Evolutionary conservation across 345 rosid genomes (phyloP).

Genomic region (Dipteronia dyeriana): DNA sequence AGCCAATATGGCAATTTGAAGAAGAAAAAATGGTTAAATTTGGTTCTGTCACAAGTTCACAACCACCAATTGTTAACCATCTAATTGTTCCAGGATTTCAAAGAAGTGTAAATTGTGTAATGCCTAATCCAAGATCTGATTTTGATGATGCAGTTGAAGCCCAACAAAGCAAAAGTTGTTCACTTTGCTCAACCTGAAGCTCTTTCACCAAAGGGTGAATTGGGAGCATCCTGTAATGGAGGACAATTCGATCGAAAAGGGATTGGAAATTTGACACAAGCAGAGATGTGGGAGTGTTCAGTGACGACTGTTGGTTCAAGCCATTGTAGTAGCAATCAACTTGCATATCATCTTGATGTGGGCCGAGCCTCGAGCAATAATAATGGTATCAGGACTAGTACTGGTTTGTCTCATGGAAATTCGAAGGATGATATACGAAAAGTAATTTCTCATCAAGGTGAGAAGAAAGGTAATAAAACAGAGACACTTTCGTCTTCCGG

Average conservation of each 20-base stretch:
- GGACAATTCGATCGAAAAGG: conserved; percentile 15
- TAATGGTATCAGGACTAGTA: conserved; percentile 23
- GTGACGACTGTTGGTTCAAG: conserved; percentile 65
- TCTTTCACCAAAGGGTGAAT: conserved; percentile 20
- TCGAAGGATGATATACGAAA: conserved; percentile 30
- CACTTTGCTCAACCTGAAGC: conserved; percentile 27
- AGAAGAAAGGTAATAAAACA: conserved; percentile 41
- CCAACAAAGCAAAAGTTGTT: conserved; percentile 26
- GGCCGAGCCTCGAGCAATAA: conserved; percentile 43
- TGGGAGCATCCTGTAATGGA: conserved; percentile 3
- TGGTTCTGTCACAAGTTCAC: conserved; percentile 20
- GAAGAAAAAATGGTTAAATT: conserved; percentile 27
- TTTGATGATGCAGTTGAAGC: conserved; percentile 18
- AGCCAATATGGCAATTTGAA: conserved; percentile 29
- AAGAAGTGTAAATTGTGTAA: conserved; percentile 11
- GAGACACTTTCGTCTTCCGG: conserved; percentile 58
- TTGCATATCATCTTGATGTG: conserved; percentile 37
- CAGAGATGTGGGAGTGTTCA: conserved; percentile 41
- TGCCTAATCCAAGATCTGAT: conserved; percentile 53
- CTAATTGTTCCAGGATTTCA: conserved; percentile 25
- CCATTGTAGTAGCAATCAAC: conserved; percentile 59
- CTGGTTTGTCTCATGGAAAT: conserved; percentile 34
- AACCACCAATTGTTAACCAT: conserved; percentile 22
- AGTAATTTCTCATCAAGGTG: conserved; percentile 24
- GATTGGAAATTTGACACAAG: conserved; percentile 20